Percentiles rank a stretch among this genome's conserved stretches.
These are phyloP conservation scores for Aspergillus ellipticus DNA, from an alignment of 495 filamentous ascomycete genomes.

Conservation along the genomic window DNA sequence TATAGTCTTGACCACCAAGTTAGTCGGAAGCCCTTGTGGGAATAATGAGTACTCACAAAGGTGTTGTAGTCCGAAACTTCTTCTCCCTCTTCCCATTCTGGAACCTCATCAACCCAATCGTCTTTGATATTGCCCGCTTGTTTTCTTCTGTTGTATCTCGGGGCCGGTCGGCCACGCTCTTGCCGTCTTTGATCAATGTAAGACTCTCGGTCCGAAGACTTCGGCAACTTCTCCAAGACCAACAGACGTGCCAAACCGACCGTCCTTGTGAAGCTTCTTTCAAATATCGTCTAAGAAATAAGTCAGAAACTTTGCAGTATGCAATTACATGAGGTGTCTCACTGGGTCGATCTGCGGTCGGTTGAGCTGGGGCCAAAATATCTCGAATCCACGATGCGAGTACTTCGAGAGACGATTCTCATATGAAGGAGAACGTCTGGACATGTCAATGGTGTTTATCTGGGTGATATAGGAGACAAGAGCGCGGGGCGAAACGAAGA, in stretches of 20 bases:
- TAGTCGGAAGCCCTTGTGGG: neutral
- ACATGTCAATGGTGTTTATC: slow-evolving; percentile 73
- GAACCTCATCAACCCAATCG: slow-evolving; percentile 66
- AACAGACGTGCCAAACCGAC: slow-evolving; percentile 75
- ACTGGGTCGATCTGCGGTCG: slow-evolving; percentile 67
- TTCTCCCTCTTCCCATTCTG: slow-evolving; percentile 72
- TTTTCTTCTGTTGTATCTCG: slow-evolving; percentile 16
- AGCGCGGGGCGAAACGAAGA: slow-evolving; percentile 67
- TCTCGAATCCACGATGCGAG: slow-evolving; percentile 75
- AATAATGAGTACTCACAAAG: slow-evolving; percentile 38
- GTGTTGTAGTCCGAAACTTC: slow-evolving; percentile 75
- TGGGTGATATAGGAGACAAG: slow-evolving; percentile 75
- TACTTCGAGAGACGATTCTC: slow-evolving; percentile 88
- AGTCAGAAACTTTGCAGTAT: neutral
- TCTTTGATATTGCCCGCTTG: slow-evolving; percentile 65
- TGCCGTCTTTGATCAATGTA: slow-evolving; percentile 62
- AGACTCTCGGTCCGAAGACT: slow-evolving; percentile 55
- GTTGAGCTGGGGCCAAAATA: slow-evolving; percentile 71
- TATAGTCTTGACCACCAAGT: slow-evolving; percentile 43
- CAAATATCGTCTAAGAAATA: slow-evolving; percentile 61
- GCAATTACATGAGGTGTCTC: neutral
- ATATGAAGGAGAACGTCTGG: slow-evolving; percentile 75
- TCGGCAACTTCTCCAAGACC: slow-evolving; percentile 74
- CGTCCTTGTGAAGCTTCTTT: slow-evolving; percentile 68
- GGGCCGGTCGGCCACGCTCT: slow-evolving; percentile 63